Evolutionary conservation across 352 stramenopile species (phyloP).

Genomic region (Pseudoperonospora humuli): DNA sequence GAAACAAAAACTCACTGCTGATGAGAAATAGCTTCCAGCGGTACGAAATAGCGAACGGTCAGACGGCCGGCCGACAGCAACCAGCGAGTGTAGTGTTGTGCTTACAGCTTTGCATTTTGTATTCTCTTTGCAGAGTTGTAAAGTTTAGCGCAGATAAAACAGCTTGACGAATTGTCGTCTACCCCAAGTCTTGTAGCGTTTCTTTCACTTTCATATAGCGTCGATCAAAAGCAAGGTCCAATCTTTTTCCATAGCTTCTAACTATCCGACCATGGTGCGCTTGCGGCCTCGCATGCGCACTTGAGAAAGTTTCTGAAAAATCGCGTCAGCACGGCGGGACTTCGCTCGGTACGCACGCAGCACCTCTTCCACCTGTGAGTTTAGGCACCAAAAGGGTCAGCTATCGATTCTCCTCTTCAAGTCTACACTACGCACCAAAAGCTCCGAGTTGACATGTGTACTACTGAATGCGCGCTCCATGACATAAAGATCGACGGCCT

Average conservation of each 20-base stretch:
- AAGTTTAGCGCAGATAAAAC: no score
- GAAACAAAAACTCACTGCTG: no score
- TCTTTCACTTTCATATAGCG: no score
- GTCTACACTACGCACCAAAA: constrained; percentile 34
- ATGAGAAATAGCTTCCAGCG: no score
- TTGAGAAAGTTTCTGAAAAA: constrained; percentile 82
- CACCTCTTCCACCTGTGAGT: constrained; percentile 61
- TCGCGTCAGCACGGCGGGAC: constrained; percentile 60
- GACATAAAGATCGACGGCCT: constrained; percentile 90
- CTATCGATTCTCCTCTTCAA: not conserved
- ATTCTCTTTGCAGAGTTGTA: no score
- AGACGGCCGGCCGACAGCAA: no score
- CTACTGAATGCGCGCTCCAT: constrained; percentile 89
- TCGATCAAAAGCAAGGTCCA: no score
- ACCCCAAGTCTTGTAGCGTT: constrained; percentile 13
- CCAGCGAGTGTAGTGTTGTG: no score
- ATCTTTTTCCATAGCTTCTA: not conserved
- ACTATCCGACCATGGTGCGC: constrained; percentile 86
- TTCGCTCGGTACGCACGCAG: constrained; percentile 83
- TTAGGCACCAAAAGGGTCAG: constrained; percentile 1
- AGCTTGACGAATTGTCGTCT: no score
- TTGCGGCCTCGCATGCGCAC: constrained; percentile 86
- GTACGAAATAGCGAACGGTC: no score
- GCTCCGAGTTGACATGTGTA: constrained; percentile 82
- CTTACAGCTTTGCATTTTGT: no score